These are phyloP conservation scores for Kodamaea fungicola DNA, from an alignment of 1,139 yeast species.

Conservation along the genomic window DNA sequence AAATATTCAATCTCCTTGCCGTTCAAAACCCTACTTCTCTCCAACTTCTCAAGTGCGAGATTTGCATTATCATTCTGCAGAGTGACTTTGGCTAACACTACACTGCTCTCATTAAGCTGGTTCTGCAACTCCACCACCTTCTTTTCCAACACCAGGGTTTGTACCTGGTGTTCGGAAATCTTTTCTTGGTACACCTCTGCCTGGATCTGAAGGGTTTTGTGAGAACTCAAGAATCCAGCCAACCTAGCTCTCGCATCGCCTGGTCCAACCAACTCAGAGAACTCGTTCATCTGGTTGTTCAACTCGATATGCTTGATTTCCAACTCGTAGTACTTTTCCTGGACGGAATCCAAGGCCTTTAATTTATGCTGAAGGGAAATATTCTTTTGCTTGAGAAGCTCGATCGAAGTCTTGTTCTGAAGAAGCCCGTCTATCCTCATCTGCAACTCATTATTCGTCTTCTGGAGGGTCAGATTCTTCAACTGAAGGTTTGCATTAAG, in stretches of 20 bases:
- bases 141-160: slow-evolving; percentile 10
- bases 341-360: slow-evolving; percentile 37
- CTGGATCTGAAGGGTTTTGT: slow-evolving; percentile 36
- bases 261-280: slow-evolving; percentile 13
- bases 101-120: neutral
- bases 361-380: slow-evolving; percentile 33
- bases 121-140: neutral
- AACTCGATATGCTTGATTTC: slow-evolving; percentile 53
- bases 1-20: slow-evolving; percentile 60
- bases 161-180: slow-evolving; percentile 24
- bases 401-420: slow-evolving; percentile 39
- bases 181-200: slow-evolving; percentile 38
- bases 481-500: slow-evolving; percentile 25
- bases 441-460: slow-evolving; percentile 34
- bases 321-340: slow-evolving; percentile 46
- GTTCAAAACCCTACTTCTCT: slow-evolving; percentile 53
- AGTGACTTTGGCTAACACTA: neutral
- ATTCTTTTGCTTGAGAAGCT: slow-evolving; percentile 39
- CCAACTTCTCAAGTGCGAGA: slow-evolving; percentile 39
- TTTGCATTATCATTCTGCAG: slow-evolving; percentile 16
- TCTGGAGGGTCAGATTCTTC: slow-evolving; percentile 29
- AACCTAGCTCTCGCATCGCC: slow-evolving; percentile 24
- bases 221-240: slow-evolving; percentile 27
- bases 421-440: slow-evolving; percentile 22
- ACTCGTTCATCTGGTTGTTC: slow-evolving; percentile 37